Percentiles rank a stretch among this genome's conserved stretches.
These are phyloP conservation scores for Solanum etuberosum DNA, from an alignment of 257 asterid genomes.

Conservation along the genomic window DNA sequence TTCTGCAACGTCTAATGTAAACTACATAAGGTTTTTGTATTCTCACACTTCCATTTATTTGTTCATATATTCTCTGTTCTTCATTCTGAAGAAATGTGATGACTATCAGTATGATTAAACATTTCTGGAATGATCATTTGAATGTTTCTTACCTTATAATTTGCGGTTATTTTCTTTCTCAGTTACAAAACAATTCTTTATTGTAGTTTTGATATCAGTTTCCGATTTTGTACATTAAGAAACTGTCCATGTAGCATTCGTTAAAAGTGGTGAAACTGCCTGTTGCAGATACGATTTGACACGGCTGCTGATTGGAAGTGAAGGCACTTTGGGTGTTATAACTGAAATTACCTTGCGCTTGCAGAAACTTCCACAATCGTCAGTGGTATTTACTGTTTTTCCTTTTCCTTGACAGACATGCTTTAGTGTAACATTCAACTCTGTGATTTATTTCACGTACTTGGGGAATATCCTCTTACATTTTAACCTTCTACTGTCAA, in stretches of 20 bases:
- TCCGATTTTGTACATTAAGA: neutral
- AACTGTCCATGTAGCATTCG: neutral
- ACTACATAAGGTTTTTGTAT: neutral
- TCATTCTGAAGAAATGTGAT: neutral
- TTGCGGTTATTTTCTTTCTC: neutral
- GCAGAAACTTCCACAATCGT: conserved; percentile 73
- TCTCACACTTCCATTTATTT: neutral
- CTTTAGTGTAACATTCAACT: neutral
- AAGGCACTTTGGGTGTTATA: conserved; percentile 95
- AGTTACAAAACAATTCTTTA: neutral
- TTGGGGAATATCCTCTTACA: neutral
- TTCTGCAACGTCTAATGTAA: neutral
- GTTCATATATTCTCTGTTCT: neutral
- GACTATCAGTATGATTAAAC: neutral
- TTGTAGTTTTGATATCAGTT: neutral
- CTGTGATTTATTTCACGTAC: neutral
- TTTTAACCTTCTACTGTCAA: neutral
- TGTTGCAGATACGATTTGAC: conserved; percentile 78
- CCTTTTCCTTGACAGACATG: conserved; percentile 5
- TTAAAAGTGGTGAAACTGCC: neutral
- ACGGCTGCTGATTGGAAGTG: conserved; percentile 92
- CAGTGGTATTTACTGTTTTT: conserved; percentile 56
- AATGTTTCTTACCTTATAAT: neutral
- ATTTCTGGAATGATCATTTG: neutral
- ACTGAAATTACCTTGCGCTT: conserved; percentile 92